These are phyloP conservation scores for Quercus tomentella DNA, from an alignment of 331 rosid genomes.

Conservation along the genomic window DNA sequence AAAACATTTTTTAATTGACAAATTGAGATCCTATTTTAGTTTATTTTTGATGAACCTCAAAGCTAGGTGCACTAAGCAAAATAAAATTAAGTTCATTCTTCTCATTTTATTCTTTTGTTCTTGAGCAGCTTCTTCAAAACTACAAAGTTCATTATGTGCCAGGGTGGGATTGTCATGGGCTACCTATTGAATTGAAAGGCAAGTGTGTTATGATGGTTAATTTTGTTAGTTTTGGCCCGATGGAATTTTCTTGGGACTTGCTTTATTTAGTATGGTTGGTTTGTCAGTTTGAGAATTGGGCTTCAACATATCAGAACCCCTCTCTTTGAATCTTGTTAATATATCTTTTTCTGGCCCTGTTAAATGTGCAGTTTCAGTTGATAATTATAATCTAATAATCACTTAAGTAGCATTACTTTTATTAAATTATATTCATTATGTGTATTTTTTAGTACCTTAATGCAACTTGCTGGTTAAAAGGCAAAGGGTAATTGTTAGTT, in stretches of 20 bases:
- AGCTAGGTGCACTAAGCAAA: not conserved
- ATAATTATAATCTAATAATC: not conserved
- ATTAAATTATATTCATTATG: not conserved
- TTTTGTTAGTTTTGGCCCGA: not conserved
- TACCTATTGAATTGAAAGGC: slow-evolving; percentile 98
- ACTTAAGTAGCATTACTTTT: not conserved
- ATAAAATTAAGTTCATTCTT: not conserved
- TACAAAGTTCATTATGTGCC: slow-evolving; percentile 87
- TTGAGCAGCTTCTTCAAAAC: slow-evolving; percentile 87
- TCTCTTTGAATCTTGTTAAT: not conserved
- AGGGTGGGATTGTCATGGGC: slow-evolving; percentile 99
- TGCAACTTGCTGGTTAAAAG: too few relatives aligned
- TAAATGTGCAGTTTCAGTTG: not conserved
- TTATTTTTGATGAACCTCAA: not conserved
- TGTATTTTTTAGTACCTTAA: too few relatives aligned
- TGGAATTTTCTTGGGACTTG: not conserved
- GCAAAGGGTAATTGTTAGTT: too few relatives aligned
- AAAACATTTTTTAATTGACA: not conserved
- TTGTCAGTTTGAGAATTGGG: not conserved
- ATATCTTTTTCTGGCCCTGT: not conserved
- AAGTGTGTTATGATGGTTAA: slow-evolving; percentile 29
- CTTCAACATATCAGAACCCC: not conserved
- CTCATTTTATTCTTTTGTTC: not conserved
- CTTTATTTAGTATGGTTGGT: not conserved
- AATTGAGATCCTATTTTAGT: not conserved